A percentile compares a stretch with the other conserved stretches of the same genome.
These are phyloP conservation scores for Fusarium longipes DNA, from an alignment of 2,329 filamentous ascomycete genomes.

Conservation along the genomic window DNA sequence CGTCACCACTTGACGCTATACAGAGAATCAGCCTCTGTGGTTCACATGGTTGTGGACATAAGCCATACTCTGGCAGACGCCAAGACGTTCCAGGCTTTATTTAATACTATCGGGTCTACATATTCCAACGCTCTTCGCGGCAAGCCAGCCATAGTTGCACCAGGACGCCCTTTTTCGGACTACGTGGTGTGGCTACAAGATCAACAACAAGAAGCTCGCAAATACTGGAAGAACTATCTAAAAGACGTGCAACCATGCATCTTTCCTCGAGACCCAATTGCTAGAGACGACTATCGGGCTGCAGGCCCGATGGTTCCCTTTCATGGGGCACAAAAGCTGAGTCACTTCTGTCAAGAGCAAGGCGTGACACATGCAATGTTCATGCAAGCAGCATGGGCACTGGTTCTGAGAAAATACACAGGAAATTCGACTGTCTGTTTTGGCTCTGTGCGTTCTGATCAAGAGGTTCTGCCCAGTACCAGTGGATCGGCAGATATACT, in stretches of 20 bases:
- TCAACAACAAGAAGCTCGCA: neutral
- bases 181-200: neutral
- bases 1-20: neutral
- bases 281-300: neutral
- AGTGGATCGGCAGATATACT: neutral
- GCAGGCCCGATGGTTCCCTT: neutral
- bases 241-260: neutral
- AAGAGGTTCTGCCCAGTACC: slow-evolving; percentile 29
- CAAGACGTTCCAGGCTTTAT: too few relatives aligned
- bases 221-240: neutral
- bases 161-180: neutral
- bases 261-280: neutral
- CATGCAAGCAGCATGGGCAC: neutral
- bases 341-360: neutral
- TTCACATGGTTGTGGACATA: neutral
- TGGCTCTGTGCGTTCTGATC: slow-evolving; percentile 57
- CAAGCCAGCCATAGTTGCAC: too few relatives aligned
- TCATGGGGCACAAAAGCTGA: neutral
- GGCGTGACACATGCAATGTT: neutral
- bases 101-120: too few relatives aligned
- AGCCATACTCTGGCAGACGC: neutral
- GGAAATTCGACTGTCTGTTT: slow-evolving; percentile 41
- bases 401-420: neutral
- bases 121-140: too few relatives aligned
- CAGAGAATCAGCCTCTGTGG: neutral